A percentile compares a stretch with the other conserved stretches of the same genome.
These are phyloP conservation scores for Yamadazyma takamatsuzukensis DNA, from an alignment of 805 yeast species.

Conservation along the genomic window DNA sequence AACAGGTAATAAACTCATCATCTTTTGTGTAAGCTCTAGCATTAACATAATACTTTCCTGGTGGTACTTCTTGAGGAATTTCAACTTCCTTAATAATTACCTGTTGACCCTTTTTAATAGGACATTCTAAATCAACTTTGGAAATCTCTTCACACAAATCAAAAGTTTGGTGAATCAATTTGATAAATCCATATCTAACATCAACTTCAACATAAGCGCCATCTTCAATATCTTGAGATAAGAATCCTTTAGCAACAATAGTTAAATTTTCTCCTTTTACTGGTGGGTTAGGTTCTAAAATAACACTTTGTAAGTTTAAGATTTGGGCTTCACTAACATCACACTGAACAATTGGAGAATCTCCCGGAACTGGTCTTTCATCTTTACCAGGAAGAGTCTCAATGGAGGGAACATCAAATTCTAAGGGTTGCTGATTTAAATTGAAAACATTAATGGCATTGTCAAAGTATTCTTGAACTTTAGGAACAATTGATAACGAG, in stretches of 20 bases:
- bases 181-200: conserved; percentile 89
- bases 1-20: conserved; percentile 79
- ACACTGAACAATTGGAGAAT: conserved; percentile 78
- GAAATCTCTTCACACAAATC: conserved; percentile 87
- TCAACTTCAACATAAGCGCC: conserved; percentile 96
- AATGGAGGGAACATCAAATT: not conserved
- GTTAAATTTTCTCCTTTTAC: conserved; percentile 79
- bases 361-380: conserved; percentile 82
- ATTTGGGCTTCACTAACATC: conserved; percentile 63
- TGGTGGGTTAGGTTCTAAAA: conserved; percentile 84
- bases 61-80: conserved; percentile 90
- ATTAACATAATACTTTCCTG: conserved; percentile 81
- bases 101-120: conserved; percentile 68
- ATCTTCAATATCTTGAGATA: conserved; percentile 55
- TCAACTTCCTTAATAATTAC: conserved; percentile 67
- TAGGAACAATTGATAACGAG: conserved; percentile 20
- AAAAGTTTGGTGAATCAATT: conserved; percentile 81
- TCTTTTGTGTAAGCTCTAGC: conserved; percentile 89
- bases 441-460: conserved; percentile 13
- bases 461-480: conserved; percentile 12
- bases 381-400: conserved; percentile 31
- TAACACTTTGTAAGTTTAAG: conserved; percentile 56
- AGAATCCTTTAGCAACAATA: conserved; percentile 66
- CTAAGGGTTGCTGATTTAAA: not conserved
- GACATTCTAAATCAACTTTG: conserved; percentile 84